A percentile compares a stretch with the other conserved stretches of the same genome.
Evolutionary conservation across 345 rosid genomes (phyloP).

Genomic region (Lepidium sativum): DNA sequence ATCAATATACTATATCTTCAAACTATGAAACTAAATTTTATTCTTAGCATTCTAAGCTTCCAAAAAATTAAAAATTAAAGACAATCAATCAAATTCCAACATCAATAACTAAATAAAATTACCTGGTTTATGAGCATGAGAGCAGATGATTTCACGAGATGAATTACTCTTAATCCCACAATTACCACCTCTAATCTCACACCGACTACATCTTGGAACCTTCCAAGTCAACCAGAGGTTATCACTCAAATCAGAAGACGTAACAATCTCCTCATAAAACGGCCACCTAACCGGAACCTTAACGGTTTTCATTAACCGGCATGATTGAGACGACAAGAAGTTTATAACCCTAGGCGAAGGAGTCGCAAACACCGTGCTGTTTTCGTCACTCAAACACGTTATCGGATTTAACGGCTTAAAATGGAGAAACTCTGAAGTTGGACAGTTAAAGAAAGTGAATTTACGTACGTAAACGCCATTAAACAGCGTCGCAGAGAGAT

Average conservation of each 20-base stretch:
- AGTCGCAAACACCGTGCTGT: constrained; percentile 53
- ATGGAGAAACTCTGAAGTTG: constrained; percentile 23
- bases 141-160: constrained; percentile 34
- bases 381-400: constrained; percentile 44
- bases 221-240: constrained; percentile 29
- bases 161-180: constrained; percentile 54
- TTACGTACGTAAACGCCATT: constrained; percentile 29
- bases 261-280: constrained; percentile 32
- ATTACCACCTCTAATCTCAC: constrained; percentile 46
- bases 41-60: too few species aligned
- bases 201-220: constrained; percentile 40
- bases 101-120: constrained; percentile 15
- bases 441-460: constrained; percentile 58
- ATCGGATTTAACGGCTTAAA: constrained; percentile 38
- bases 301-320: constrained; percentile 26
- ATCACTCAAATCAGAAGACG: constrained; percentile 25
- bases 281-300: constrained; percentile 49
- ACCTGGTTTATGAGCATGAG: constrained; percentile 34
- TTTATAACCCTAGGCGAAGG: constrained; percentile 24
- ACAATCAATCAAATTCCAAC: neutral
- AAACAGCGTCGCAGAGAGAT: constrained; percentile 53
- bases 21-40: neutral
- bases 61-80: too few species aligned
- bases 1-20: too few species aligned
- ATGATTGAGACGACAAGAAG: constrained; percentile 27